Percentiles rank a stretch among this genome's conserved stretches.
Conservation (phyloP, 331 rosid genomes). For the Pyrus hybrid region DNA sequence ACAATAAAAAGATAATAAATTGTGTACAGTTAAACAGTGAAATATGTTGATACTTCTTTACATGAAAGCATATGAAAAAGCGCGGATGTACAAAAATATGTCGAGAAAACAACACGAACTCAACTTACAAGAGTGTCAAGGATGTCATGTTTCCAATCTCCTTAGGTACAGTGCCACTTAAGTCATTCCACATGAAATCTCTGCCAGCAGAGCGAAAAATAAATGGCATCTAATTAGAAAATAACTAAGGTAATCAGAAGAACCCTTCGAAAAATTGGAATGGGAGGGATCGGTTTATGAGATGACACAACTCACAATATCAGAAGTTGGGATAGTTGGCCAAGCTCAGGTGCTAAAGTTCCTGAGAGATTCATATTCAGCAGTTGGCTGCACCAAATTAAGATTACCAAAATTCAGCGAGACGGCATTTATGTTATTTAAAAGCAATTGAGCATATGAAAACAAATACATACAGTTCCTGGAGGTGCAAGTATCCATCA, state of each 20-base stretch:
- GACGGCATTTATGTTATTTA: not conserved
- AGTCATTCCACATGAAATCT: slow-evolving; percentile 85
- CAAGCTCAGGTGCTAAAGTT: slow-evolving; percentile 55
- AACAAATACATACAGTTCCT: slow-evolving; percentile 45
- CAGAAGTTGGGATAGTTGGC: slow-evolving; percentile 50
- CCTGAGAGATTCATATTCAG: slow-evolving; percentile 64
- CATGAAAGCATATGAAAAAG: not conserved
- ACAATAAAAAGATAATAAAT: not conserved
- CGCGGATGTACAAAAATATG: not conserved
- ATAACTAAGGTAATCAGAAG: not conserved
- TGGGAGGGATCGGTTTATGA: no score
- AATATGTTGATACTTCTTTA: not conserved
- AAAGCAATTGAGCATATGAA: not conserved
- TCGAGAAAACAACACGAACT: not conserved
- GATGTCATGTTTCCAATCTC: slow-evolving; percentile 57
- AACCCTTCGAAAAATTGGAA: not conserved
- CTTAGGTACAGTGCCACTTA: slow-evolving; percentile 69
- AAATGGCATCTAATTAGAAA: slow-evolving; percentile 14
- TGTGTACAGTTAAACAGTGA: not conserved
- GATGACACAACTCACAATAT: slow-evolving; percentile 47
- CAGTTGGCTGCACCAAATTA: slow-evolving; percentile 47
- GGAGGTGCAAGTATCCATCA: slow-evolving; percentile 56
- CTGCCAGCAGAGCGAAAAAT: slow-evolving; percentile 29
- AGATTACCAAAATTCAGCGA: not conserved
- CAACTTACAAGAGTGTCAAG: slow-evolving; percentile 68